phyloP scores from a whole-genome alignment of 495 filamentous ascomycete genomes.

The Penicillium arizonense region DNA sequence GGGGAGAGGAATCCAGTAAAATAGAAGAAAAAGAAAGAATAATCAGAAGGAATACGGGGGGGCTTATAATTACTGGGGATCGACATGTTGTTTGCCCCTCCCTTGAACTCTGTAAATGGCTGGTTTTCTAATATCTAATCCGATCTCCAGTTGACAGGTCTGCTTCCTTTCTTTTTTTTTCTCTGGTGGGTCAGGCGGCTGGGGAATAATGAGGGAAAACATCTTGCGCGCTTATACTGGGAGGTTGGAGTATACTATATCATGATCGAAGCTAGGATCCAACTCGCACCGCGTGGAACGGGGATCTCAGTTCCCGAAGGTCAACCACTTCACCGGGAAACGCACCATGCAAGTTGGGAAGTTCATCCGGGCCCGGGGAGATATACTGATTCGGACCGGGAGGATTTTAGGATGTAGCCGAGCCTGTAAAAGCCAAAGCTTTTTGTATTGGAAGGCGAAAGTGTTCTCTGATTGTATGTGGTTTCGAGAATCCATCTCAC shows the following conservation, averaged over 20 bases:
- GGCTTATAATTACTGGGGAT: constrained; percentile 19
- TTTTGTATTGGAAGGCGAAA: no score
- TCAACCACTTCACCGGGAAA: constrained; percentile 13
- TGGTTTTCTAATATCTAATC: neutral
- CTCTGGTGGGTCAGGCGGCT: constrained; percentile 10
- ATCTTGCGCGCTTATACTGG: neutral
- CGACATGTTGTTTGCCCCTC: constrained; percentile 9
- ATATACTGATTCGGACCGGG: neutral
- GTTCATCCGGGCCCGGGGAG: constrained; percentile 2
- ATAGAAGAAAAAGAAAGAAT: constrained; percentile 11
- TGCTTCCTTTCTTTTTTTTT: constrained; percentile 12
- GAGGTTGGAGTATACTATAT: neutral
- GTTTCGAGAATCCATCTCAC: neutral
- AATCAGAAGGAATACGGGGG: neutral
- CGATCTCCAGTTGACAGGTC: constrained; percentile 22
- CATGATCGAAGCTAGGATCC: constrained; percentile 11
- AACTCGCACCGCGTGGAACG: constrained; percentile 1
- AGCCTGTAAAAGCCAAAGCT: no score
- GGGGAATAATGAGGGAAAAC: neutral
- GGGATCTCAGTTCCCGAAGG: constrained; percentile 10
- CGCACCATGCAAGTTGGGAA: constrained; percentile 8
- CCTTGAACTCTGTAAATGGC: neutral
- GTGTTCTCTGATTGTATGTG: neutral
- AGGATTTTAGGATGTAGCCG: neutral
- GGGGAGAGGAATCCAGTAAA: neutral